Conservation (phyloP, 257 asterid genomes). For the Ehretia macrophylla region DNA sequence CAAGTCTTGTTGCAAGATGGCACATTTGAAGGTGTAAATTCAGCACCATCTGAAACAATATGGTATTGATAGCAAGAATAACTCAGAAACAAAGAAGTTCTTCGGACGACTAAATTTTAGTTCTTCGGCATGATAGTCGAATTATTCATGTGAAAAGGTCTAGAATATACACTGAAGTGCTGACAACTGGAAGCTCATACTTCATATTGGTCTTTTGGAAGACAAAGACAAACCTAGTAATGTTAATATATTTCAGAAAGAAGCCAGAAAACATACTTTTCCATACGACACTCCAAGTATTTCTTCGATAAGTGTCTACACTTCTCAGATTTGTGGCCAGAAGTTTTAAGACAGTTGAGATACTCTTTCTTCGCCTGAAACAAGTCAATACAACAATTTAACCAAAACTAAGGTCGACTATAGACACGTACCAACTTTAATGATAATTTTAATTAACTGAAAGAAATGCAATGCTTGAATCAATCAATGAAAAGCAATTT, state of each 20-base stretch:
- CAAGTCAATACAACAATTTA: constrained; percentile 17
- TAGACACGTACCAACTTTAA: neutral
- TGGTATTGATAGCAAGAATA: neutral
- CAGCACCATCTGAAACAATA: neutral
- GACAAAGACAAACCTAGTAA: neutral
- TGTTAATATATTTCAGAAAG: neutral
- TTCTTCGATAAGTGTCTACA: constrained; percentile 75
- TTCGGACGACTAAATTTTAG: neutral
- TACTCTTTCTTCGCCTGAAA: constrained; percentile 90
- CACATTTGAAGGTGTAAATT: too few species aligned
- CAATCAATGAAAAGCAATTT: neutral
- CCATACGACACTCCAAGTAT: constrained; percentile 94
- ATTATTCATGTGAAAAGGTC: neutral
- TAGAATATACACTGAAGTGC: neutral
- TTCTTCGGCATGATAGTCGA: neutral
- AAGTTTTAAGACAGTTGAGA: constrained; percentile 60
- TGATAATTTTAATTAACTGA: neutral
- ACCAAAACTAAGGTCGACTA: neutral
- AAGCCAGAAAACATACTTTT: constrained; percentile 47
- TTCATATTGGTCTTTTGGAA: neutral
- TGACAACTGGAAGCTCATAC: neutral
- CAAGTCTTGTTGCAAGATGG: too few species aligned
- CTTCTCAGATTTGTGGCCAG: constrained; percentile 71
- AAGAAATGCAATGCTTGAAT: neutral
- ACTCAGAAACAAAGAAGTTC: neutral